Base-by-base conservation (phyloP, 2,329 filamentous ascomycete species). In the Monosporascus sp. region DNA sequence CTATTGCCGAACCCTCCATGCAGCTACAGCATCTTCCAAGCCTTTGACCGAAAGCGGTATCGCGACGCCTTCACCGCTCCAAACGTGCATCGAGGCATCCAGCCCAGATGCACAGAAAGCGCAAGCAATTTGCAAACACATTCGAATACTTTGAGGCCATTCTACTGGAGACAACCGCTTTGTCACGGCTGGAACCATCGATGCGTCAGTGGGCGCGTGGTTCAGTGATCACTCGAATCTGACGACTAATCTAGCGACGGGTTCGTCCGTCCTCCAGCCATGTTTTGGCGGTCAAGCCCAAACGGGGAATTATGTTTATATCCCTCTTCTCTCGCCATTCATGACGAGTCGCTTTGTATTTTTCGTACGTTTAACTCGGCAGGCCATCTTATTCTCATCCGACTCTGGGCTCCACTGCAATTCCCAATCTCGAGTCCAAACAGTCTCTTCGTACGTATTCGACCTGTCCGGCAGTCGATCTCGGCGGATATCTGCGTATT, bases 61-160 rank as follows among this genome's bases (percentile, higher is more conserved):
- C 60, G 61, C 54, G 58, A 64, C 46, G 54, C 54, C 56, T 53
- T 65, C 63, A 65, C 63, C 63, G 63, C 63, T 60, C 31, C 53
- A 55, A 52, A 58, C 53, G 49, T 53, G 51, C 54, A 50, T 60
- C 51, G 50, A 58, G 52, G 20, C 50, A 53, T 54, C 52, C 51
- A 55, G 45, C 51, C 53, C 52, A 46, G 50, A 51, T 53, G 49
- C 51, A 54, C 51, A 50, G 56, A 58, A 59, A 54, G 39, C 49
- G 50, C 57, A 49, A 56, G 56, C 54, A 38, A 57, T 58, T 56
- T 57, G 18, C 49, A 59, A 42, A 47, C 9, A 24, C 38, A 7
- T 39, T 7, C 39, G 4, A 42, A 24, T 34, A 11, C 31, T 31
- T 31, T 34, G 31, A 34, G 31, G 11, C 11, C 31, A 14, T 34